Evolutionary conservation across 805 yeast genomes (phyloP), one percentile per base, ranked within the genome.

Genomic region (Spathaspora arborariae): DNA sequence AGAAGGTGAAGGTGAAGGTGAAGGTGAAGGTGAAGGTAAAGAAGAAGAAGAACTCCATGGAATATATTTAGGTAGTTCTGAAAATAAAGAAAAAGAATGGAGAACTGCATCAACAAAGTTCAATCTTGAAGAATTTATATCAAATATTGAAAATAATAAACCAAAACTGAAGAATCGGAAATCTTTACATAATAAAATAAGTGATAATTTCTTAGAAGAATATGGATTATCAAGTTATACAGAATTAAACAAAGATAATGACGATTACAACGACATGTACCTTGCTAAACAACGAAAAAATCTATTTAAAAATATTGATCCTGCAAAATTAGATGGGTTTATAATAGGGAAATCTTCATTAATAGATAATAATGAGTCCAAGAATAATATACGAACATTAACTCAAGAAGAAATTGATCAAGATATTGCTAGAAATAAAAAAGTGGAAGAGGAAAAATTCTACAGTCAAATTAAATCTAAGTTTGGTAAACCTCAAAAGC

Each of bases 141-240:
- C 60, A 1, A 51, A 49, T 39, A 19, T 49, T n/a, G 51, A 55
- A 44, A 16, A 34, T 38, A 41, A 48, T 44, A 41, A 49, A 19
- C 52, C 56, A 7, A 46, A 53, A 10, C 27, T 24, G 27, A 60
- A 57, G 44, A 62, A 53, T 20, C 50, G 76, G 6, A 66, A 64
- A 47, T 44, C 69, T 42, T 63, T 69, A 33, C 54, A 50, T 10
- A 57, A 59, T 33, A 63, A 63, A 41, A 45, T 67, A 41, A 54
- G 65, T 15, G 68, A 62, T 24, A 61, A 67, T 42, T 57, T 68
- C 24, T 52, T 70, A 20, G 67, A 65, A 30, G 76, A 72, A 44
- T 72, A 72, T 51, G 76, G 76, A 1, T 45, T 72, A 13, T 60
- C 52, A 2, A 57, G 60, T 47, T 68, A 67, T 49, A 41, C 51